Percentiles rank a stretch among this genome's conserved stretches.
Evolutionary conservation across 768 basidiomycete species (phyloP).

Genomic region (Lanmaoa pseudosensibilis): DNA sequence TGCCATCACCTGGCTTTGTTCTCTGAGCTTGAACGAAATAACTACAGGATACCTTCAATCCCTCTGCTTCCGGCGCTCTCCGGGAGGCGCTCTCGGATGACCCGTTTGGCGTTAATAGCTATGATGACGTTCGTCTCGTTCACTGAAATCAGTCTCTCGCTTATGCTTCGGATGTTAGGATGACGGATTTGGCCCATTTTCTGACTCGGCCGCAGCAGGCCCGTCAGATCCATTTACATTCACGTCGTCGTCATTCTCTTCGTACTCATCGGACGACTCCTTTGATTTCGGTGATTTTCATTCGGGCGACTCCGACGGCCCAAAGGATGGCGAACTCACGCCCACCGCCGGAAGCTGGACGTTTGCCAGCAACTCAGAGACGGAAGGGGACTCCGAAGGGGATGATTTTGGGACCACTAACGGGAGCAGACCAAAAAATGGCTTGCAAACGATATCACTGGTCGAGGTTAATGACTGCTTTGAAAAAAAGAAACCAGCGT

Average conservation of each 20-base stretch:
- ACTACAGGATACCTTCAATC: slow-evolving; percentile 53
- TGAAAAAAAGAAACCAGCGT: slow-evolving; percentile 13
- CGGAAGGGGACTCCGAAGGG: slow-evolving; percentile 33
- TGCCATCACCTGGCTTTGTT: slow-evolving; percentile 7
- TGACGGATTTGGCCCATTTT: slow-evolving; percentile 81
- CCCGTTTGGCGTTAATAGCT: slow-evolving; percentile 46
- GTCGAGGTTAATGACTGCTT: slow-evolving; percentile 26
- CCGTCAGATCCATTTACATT: slow-evolving; percentile 56
- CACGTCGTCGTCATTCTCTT: slow-evolving; percentile 42
- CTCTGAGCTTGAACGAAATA: neutral
- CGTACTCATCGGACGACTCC: slow-evolving; percentile 64
- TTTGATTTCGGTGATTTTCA: slow-evolving; percentile 86
- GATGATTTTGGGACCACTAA: slow-evolving; percentile 29
- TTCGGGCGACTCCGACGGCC: slow-evolving; percentile 35
- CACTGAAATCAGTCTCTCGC: neutral
- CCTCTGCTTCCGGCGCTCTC: slow-evolving; percentile 33
- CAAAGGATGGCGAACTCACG: slow-evolving; percentile 47
- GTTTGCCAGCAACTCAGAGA: slow-evolving; percentile 46
- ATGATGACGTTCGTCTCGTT: slow-evolving; percentile 48
- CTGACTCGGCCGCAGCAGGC: slow-evolving; percentile 54
- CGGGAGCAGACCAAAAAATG: slow-evolving; percentile 14
- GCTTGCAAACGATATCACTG: slow-evolving; percentile 30
- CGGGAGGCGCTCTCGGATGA: slow-evolving; percentile 44
- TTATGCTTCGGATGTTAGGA: slow-evolving; percentile 34
- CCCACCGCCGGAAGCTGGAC: slow-evolving; percentile 74